Base-by-base conservation (phyloP, 257 asterid genomes). In the Nicotiana noctiflora region DNA sequence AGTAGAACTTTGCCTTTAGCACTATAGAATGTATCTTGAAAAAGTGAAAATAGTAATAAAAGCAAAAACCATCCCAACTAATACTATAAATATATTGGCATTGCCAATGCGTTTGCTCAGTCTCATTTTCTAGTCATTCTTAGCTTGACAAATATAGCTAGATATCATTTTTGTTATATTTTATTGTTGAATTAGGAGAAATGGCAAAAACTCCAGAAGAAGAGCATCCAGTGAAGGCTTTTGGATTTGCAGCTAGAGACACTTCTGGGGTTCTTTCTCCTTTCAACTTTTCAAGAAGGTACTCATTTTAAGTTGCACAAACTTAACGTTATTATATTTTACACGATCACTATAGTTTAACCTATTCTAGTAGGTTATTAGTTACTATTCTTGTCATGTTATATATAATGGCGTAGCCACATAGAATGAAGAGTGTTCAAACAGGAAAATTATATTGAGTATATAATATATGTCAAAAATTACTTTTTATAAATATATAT, bases 271-370 rank as follows among this genome's bases (percentile, higher is more conserved):
- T 9, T 8, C 86, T 86, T 51, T 56, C 85, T 25, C 88, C 88
- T 5, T 81, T 86, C 76, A 83, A 83, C 37, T 86, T 86, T 25
- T 86, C 84, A 21, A 68, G 87, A 70, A 86, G 84, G 84, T 80
- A 32, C 7, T 8, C 2, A 37, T 67, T 67, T 68, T 40, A 40
- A 40, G 12, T 68, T 68, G 40, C 44, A 2, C 2, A 68, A 19
- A 40, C 0, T 21, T 8, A 19, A 5, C 3, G 3, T 1, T 1
- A 0, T 10, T 5, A 0, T 2, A 10, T 1, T 4, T 34, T 19
- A 2, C 3, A 0, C 11, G 1, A 64, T 29, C 3, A 0, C 0
- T 44, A 59, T 44, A 40, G 57, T 21, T 44, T 21, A 70, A 70
- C 59, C 1, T 70, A 44, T 21, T 18, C 7, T 70, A 6, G 59